Percentiles rank a stretch among this genome's conserved stretches.
phyloP scores from a whole-genome alignment of 2,329 filamentous ascomycete species.

The Harringtonia lauricola region DNA sequence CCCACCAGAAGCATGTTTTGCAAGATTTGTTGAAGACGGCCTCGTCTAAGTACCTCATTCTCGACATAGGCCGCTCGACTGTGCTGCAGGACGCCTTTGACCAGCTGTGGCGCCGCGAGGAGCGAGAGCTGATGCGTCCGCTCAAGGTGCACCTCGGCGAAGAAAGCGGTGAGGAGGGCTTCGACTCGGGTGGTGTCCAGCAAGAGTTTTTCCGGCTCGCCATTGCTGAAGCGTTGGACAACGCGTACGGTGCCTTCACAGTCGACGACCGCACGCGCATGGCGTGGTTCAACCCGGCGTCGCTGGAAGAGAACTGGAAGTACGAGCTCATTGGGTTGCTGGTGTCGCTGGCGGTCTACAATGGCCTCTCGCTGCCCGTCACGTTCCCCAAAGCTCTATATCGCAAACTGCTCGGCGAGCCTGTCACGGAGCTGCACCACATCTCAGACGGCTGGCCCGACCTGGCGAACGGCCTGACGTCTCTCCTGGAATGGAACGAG shows the following conservation, averaged over 20 bases:
- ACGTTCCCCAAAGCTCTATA: slow-evolving; percentile 84
- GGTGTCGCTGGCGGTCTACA: slow-evolving; percentile 85
- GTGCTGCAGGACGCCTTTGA: slow-evolving; percentile 68
- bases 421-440: slow-evolving; percentile 59
- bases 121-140: slow-evolving; percentile 70
- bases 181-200: slow-evolving; percentile 90
- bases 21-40: slow-evolving; percentile 54
- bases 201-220: slow-evolving; percentile 90
- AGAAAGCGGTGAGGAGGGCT: slow-evolving; percentile 72
- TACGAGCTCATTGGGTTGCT: slow-evolving; percentile 82
- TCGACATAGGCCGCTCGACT: slow-evolving; percentile 56
- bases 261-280: slow-evolving; percentile 66
- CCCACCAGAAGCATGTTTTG: slow-evolving; percentile 49
- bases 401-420: slow-evolving; percentile 60
- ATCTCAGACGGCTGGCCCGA: slow-evolving; percentile 84
- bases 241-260: slow-evolving; percentile 70
- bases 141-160: slow-evolving; percentile 82
- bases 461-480: slow-evolving; percentile 61
- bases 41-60: slow-evolving; percentile 58
- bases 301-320: slow-evolving; percentile 75
- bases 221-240: slow-evolving; percentile 67
- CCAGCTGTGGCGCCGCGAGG: slow-evolving; percentile 80
- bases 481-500: slow-evolving; percentile 66
- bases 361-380: slow-evolving; percentile 81
- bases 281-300: slow-evolving; percentile 80